Percentiles rank a stretch among this genome's conserved stretches.
phyloP scores from a whole-genome alignment of 139 green algal species.

The Tetradesmus obliquus region DNA sequence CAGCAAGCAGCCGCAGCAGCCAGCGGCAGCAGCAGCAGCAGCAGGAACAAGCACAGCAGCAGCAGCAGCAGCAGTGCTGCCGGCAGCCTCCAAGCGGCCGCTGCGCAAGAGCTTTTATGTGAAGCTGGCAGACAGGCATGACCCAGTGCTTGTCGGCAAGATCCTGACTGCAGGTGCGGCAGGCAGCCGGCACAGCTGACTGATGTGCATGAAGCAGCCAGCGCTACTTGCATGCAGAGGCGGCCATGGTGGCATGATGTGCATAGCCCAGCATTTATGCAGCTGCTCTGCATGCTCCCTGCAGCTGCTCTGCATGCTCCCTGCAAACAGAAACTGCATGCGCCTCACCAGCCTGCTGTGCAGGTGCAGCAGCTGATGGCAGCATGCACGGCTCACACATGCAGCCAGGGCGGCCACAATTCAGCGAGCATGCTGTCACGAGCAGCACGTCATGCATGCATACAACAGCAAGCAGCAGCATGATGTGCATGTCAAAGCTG shows the following conservation, averaged over 20 bases:
- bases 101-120: conserved; percentile 34
- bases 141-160: conserved; percentile 51
- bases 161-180: conserved; percentile 49
- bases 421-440: too few relatives aligned
- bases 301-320: not conserved
- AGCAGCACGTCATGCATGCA: not conserved
- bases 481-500: too few relatives aligned
- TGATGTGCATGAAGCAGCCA: too few relatives aligned
- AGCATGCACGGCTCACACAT: not conserved
- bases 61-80: conserved; percentile 11
- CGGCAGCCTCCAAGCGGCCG: conserved; percentile 3
- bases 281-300: not conserved
- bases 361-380: not conserved
- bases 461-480: not conserved
- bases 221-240: too few relatives aligned
- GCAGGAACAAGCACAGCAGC: not conserved
- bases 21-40: conserved; percentile 37
- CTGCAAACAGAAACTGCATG: not conserved
- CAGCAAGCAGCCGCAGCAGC: conserved; percentile 24
- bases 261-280: not conserved
- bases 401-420: too few relatives aligned
- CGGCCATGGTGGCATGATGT: not conserved
- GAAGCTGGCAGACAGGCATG: conserved; percentile 65
- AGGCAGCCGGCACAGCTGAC: too few relatives aligned
- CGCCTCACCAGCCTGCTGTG: not conserved